Base-by-base conservation (phyloP, 176 grass and related monocot species). In the Musa itinerans region DNA sequence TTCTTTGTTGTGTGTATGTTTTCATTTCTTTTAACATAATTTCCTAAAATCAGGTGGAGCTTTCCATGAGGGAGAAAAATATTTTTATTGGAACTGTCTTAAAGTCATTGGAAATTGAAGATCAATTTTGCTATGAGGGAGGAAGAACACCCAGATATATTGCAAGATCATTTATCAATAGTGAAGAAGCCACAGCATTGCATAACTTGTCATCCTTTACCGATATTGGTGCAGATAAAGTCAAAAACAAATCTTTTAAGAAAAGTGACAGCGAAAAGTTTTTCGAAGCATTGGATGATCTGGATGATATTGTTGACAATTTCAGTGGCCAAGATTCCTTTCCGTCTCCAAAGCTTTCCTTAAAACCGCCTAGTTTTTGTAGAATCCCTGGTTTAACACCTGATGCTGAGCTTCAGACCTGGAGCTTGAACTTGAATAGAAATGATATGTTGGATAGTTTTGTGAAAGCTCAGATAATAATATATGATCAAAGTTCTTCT, bases 81-180 rank as follows among this genome's bases (percentile, higher is more conserved):
- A 83, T 97, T 83, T 63, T 93, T 64, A 89, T 97, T 80, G 94
- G 90, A 70, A 97, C 94, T 77, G 88, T 92, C 80, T 78, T 97
- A 74, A 82, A 84, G 86, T 97, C 94, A 54, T 80, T 97, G 51
- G 94, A 97, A 85, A 90, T 97, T 78, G 93, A 97, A 87, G 90
- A 97, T 69, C 89, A 90, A 72, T 86, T 83, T 84, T 85, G 75
- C 64, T 85, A 71, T 72, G 78, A 81, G n/a, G 87, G 84, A 57
- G 81, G 79, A 77, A 83, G 84, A 65, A 58, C 74, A 69, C 83
- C 90, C 52, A 85, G 83, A 79, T 97, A 90, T 74, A 75, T 97
- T 62, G 90, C 87, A 64, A 97, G 93, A 83, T 97, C 93, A 73
- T 97, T 93, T 65, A 90, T 97, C 73, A 84, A 86, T 74, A 89